Conservation (phyloP, 176 grass and related monocot genomes). For the Bromus sterilis region DNA sequence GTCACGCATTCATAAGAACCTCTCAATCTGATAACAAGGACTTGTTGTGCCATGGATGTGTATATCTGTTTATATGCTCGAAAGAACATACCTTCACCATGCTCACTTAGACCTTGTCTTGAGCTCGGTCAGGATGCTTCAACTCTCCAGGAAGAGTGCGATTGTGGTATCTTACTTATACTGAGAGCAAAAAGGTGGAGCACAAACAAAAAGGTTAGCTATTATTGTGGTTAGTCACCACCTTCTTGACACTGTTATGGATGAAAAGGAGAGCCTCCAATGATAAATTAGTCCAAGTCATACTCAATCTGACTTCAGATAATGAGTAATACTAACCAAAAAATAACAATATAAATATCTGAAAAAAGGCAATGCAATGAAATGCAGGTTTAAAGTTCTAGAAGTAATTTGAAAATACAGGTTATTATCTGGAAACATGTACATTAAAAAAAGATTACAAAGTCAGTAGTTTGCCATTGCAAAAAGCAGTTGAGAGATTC, state of each 20-base stretch:
- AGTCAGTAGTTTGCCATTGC: not conserved
- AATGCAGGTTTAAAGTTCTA: not conserved
- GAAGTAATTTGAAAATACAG: not conserved
- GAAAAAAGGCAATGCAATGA: not conserved
- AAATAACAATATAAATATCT: not conserved
- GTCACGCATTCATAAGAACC: not conserved
- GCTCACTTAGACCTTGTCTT: conserved; percentile 1
- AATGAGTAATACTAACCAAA: not conserved
- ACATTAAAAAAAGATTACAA: not conserved
- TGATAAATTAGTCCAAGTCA: not conserved
- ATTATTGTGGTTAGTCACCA: conserved; percentile 19
- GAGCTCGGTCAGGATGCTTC: not conserved
- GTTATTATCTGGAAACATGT: not conserved
- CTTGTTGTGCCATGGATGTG: not conserved
- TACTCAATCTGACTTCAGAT: conserved; percentile 2
- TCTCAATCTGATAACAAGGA: not conserved
- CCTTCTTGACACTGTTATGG: conserved; percentile 11
- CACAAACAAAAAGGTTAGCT: not conserved
- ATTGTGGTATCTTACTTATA: conserved; percentile 6
- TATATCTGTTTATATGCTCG: not conserved
- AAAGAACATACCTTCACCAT: conserved; percentile 17
- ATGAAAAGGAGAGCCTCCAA: not conserved
- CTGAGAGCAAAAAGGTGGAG: not conserved
- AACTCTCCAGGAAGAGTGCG: not conserved
- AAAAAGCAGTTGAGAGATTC: not conserved